These are phyloP conservation scores for Brassica incana DNA, from an alignment of 345 rosid species.

Conservation along the genomic window DNA sequence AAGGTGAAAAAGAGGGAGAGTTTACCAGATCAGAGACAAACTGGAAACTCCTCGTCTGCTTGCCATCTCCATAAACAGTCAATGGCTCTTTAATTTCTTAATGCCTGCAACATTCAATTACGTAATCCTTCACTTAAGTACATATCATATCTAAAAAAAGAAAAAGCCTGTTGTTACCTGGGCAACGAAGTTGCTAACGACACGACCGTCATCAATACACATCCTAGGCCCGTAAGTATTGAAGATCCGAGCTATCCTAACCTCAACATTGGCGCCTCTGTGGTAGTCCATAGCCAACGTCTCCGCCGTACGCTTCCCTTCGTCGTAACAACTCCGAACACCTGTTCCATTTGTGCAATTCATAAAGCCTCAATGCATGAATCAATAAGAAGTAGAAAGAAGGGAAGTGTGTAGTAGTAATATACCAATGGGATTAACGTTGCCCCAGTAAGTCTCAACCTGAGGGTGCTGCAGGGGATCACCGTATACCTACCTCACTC, in stretches of 20 bases:
- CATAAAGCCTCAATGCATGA: background rate
- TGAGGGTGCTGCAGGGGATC: constrained; percentile 99
- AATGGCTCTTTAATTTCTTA: constrained; percentile 82
- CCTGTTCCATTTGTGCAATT: constrained; percentile 47
- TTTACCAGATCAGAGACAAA: constrained; percentile 95
- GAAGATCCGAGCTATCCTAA: constrained; percentile 93
- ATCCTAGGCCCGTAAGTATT: constrained; percentile 96
- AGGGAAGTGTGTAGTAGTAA: background rate
- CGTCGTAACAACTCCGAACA: constrained; percentile 98
- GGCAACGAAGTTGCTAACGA: constrained; percentile 97
- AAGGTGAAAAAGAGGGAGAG: background rate
- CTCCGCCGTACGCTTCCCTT: constrained; percentile 97
- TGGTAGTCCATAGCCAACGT: constrained; percentile 98
- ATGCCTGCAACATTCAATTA: constrained; percentile 46
- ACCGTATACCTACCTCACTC: constrained; percentile 80
- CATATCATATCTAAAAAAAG: background rate
- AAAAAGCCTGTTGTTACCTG: constrained; percentile 45
- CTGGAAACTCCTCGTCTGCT: constrained; percentile 99
- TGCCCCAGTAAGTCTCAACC: constrained; percentile 99
- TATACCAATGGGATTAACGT: constrained; percentile 94
- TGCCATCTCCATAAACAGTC: constrained; percentile 99
- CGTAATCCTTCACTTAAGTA: background rate
- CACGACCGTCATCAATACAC: constrained; percentile 99
- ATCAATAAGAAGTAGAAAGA: background rate
- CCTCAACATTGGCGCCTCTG: constrained; percentile 92